Evolutionary conservation across 495 filamentous ascomycete genomes (phyloP), one percentile per base, ranked within the genome.

Genomic region (Glonium stellatum): DNA sequence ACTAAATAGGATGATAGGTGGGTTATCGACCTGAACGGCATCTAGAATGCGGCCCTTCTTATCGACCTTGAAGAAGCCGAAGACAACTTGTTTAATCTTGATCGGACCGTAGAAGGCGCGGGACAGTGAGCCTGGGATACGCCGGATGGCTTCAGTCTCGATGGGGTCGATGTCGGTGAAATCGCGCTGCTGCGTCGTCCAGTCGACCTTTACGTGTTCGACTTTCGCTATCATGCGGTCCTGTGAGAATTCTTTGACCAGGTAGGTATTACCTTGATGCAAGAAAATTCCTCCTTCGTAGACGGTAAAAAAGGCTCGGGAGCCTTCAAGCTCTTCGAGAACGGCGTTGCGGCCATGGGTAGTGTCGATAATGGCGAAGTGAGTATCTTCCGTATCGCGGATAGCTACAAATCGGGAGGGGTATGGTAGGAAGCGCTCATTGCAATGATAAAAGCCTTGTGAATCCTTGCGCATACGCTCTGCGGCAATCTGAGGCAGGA

Each of bases 201-300:
- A 99, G 73, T 97, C 90, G 37, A 98, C 92, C 55, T 87, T 84
- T n/a, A 97, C 92, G 54, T 81, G 81, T 60, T 81, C 76, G 23
- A 89, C 86, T 59, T 81, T 81, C 0, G 92, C 92, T 56, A 95
- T 83, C 61, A 81, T 82, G 55, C 80, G 79, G 36, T 92, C 87
- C 15, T 86, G 84, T 67, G 84, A 86, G 69, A 97, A 88, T 66
- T 97, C 89, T 65, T 88, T 86, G 55, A 99, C 87, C 1, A 99
- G 82, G 71, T 95, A 99, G 1, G 85, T 93, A 58, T 83, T 81
- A 55, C 93, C 93, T 77, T 97, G 92, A 71, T 97, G 95, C 5
- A 97, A 81, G 79, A 96, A 99, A 62, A 99, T 96, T 57, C 89
- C 93, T 27, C 95, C 93, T 77, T 97, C 92, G 70, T 97, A 97